A percentile compares a stretch with the other conserved stretches of the same genome.
phyloP scores from a whole-genome alignment of 768 basidiomycete genomes.

The Fomitopsis pulvina region DNA sequence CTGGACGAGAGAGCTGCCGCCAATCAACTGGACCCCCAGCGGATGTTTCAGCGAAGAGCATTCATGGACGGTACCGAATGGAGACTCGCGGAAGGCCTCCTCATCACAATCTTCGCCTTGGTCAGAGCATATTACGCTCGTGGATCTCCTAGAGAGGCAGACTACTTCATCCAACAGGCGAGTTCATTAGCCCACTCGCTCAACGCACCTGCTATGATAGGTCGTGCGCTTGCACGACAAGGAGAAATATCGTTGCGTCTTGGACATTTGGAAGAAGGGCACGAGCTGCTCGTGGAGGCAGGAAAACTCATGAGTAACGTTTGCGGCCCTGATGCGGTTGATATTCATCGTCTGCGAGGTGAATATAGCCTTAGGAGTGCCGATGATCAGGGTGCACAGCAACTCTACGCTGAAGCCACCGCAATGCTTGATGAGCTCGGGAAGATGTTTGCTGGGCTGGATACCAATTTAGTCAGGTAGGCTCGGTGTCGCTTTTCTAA shows the following conservation, averaged over 20 bases:
- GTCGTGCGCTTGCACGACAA: constrained; percentile 58
- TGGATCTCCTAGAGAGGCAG: constrained; percentile 80
- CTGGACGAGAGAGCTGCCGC: constrained; percentile 25
- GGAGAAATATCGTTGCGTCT: constrained; percentile 68
- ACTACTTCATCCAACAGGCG: constrained; percentile 78
- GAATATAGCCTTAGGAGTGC: constrained; percentile 40
- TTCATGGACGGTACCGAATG: constrained; percentile 60
- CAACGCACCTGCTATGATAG: constrained; percentile 56
- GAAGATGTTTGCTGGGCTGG: constrained; percentile 43
- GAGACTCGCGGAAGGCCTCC: constrained; percentile 67
- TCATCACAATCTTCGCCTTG: constrained; percentile 60
- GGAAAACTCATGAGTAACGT: constrained; percentile 39
- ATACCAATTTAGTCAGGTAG: constrained; percentile 40
- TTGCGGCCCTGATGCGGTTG: constrained; percentile 50
- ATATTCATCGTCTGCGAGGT: constrained; percentile 50
- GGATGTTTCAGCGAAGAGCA: constrained; percentile 22
- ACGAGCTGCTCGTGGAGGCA: constrained; percentile 45
- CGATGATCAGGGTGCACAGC: constrained; percentile 39
- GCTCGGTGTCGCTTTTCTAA: background rate
- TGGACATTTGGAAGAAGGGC: constrained; percentile 51
- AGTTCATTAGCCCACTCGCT: constrained; percentile 64
- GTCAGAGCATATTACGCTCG: constrained; percentile 57
- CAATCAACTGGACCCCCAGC: constrained; percentile 7
- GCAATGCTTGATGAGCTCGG: constrained; percentile 59
- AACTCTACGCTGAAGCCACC: constrained; percentile 50